These are phyloP conservation scores for Cytospora schulzeri DNA, from an alignment of 2,329 filamentous ascomycete genomes.

Conservation along the genomic window DNA sequence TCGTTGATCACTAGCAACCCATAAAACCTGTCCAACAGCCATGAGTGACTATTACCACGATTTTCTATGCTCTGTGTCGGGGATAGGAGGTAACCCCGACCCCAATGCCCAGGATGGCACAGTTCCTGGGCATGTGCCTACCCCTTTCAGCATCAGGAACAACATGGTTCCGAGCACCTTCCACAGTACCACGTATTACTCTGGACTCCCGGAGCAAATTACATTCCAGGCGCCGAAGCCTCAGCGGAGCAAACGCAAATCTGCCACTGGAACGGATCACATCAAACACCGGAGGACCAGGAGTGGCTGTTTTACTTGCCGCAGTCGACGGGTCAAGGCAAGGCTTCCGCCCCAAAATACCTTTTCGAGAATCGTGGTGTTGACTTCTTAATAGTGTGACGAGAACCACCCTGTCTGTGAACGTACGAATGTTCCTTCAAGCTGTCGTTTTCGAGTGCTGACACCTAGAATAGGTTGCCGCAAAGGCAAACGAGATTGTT, in stretches of 20 bases:
- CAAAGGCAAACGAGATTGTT: constrained; percentile 88
- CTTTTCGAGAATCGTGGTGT: constrained; percentile 12
- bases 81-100: constrained; percentile 36
- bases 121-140: constrained; percentile 40
- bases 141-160: constrained; percentile 36
- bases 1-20: not conserved
- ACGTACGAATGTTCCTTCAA: constrained; percentile 48
- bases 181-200: constrained; percentile 52
- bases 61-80: constrained; percentile 56
- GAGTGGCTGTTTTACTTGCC: constrained; percentile 91
- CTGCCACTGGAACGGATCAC: constrained; percentile 60
- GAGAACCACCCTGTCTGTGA: constrained; percentile 87
- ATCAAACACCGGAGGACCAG: constrained; percentile 92
- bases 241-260: constrained; percentile 55
- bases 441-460: not conserved
- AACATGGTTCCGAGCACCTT: constrained; percentile 46
- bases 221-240: constrained; percentile 51
- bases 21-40: constrained; percentile 17
- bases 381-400: constrained; percentile 70
- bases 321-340: constrained; percentile 83
- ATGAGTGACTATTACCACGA: constrained; percentile 62
- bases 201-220: constrained; percentile 52
- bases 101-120: constrained; percentile 41
- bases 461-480: constrained; percentile 67
- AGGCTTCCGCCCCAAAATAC: constrained; percentile 1